phyloP scores from a whole-genome alignment of 2,329 filamentous ascomycete genomes.

The Fusarium duplospermum region DNA sequence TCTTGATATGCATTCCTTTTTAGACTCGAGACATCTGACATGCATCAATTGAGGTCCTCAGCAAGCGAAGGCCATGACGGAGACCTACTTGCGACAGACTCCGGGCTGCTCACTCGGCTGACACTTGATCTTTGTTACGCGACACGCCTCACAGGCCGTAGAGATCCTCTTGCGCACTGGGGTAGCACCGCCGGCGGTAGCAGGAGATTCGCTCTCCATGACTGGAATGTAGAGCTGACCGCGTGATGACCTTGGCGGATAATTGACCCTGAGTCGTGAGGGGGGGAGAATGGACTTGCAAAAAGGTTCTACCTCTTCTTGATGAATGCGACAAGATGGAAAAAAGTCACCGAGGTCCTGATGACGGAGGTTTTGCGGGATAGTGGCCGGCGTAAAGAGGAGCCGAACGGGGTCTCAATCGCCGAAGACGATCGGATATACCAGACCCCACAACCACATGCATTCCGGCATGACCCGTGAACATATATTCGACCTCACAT shows the following conservation, averaged over 20 bases:
- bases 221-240: not conserved
- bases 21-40: slow-evolving; percentile 63
- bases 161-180: slow-evolving; percentile 42
- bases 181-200: slow-evolving; percentile 10
- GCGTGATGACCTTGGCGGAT: not conserved
- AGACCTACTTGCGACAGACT: slow-evolving; percentile 63
- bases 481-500: not conserved
- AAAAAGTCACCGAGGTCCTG: not conserved
- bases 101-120: slow-evolving; percentile 59
- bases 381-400: slow-evolving; percentile 26
- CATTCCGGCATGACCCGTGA: not conserved
- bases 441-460: not conserved
- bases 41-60: not conserved
- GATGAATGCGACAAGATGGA: not conserved
- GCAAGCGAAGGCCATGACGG: not conserved
- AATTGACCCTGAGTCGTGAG: not conserved
- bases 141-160: slow-evolving; percentile 66
- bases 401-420: slow-evolving; percentile 27
- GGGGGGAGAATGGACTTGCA: not conserved
- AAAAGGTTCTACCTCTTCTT: not conserved
- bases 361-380: not conserved
- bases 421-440: slow-evolving; percentile 33
- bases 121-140: slow-evolving; percentile 66
- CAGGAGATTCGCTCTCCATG: slow-evolving; percentile 12
- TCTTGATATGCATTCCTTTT: slow-evolving; percentile 65